phyloP scores from a whole-genome alignment of 1,139 yeast genomes.

The Zygoascus sp. region DNA sequence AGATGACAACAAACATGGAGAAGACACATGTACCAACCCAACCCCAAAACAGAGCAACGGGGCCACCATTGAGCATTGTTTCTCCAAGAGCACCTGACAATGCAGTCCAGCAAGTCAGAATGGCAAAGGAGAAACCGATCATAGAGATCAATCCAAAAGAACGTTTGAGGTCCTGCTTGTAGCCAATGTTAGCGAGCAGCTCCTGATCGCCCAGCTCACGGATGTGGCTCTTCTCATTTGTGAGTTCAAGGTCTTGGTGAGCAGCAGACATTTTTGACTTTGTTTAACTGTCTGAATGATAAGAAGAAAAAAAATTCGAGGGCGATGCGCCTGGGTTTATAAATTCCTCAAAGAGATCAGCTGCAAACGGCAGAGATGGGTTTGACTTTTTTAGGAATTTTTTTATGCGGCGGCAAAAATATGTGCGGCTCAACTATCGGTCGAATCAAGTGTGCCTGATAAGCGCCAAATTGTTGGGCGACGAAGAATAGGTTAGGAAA shows the following conservation, averaged over 20 bases:
- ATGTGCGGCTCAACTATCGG: not conserved
- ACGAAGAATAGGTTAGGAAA: not conserved
- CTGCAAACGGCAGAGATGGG: too few relatives aligned
- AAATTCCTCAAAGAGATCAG: too few relatives aligned
- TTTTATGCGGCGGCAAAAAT: not conserved
- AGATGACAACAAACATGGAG: slow-evolving; percentile 44
- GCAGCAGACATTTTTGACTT: not conserved
- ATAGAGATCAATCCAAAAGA: slow-evolving; percentile 36
- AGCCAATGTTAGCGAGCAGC: slow-evolving; percentile 34
- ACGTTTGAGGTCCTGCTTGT: slow-evolving; percentile 38
- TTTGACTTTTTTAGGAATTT: too few relatives aligned
- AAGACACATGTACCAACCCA: slow-evolving; percentile 59
- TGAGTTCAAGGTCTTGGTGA: not conserved
- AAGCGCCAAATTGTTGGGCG: too few relatives aligned
- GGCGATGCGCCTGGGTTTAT: too few relatives aligned
- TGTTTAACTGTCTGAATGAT: not conserved
- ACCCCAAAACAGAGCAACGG: slow-evolving; percentile 58
- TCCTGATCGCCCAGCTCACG: slow-evolving; percentile 19
- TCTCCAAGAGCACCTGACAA: slow-evolving; percentile 32
- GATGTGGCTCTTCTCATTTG: slow-evolving; percentile 3
- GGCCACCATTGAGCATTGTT: slow-evolving; percentile 35
- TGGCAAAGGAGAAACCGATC: slow-evolving; percentile 37
- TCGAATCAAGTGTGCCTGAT: not conserved
- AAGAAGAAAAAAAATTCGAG: not conserved
- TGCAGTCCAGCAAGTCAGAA: slow-evolving; percentile 39